Conservation (phyloP, 331 rosid species). For the Telfairia occidentalis region DNA sequence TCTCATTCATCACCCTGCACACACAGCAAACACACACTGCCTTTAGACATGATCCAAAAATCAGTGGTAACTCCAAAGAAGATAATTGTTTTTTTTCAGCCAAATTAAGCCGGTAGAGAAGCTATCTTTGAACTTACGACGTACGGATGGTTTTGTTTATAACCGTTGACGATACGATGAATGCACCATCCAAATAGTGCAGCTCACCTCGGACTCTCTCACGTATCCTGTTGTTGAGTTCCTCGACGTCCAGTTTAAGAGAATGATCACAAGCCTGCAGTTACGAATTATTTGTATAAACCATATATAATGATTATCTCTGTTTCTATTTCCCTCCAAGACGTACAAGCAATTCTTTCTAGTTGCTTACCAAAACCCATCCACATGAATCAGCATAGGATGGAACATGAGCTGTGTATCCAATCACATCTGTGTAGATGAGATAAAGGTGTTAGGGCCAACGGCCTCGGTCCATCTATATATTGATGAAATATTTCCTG, state of each 20-base stretch:
- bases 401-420: slow-evolving; percentile 27
- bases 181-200: slow-evolving; percentile 16
- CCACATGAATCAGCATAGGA: slow-evolving; percentile 31
- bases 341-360: background rate
- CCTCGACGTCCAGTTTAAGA: slow-evolving; percentile 7
- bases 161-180: slow-evolving; percentile 15
- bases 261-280: slow-evolving; percentile 22
- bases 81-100: background rate
- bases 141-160: slow-evolving; percentile 18
- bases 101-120: background rate
- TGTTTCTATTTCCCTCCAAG: background rate
- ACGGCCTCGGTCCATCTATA: background rate
- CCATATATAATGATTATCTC: background rate
- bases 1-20: slow-evolving; percentile 21
- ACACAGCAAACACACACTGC: background rate
- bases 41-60: background rate
- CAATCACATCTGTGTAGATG: slow-evolving; percentile 21
- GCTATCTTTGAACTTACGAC: slow-evolving; percentile 6
- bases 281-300: background rate
- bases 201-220: slow-evolving; percentile 18
- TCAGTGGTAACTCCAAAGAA: background rate
- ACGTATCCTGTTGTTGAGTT: slow-evolving; percentile 14
- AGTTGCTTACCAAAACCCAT: slow-evolving; percentile 26
- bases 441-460: background rate
- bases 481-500: too few relatives aligned